Conservation (phyloP, 2,329 filamentous ascomycete genomes). For the Xylariaceae sp. region DNA sequence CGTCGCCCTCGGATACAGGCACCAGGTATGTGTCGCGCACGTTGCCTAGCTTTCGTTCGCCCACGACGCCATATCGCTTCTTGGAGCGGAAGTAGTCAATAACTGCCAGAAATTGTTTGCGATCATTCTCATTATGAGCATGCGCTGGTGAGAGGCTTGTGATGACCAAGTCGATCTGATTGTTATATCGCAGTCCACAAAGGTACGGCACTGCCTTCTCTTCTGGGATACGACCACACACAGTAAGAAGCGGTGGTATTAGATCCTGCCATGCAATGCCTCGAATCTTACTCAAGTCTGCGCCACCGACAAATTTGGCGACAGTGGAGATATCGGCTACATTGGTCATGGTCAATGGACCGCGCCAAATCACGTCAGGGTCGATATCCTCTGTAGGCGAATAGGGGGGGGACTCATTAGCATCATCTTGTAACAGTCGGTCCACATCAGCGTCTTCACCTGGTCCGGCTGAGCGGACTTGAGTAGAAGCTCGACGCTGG, state of each 20-base stretch:
- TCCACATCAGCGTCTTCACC: constrained; percentile 87
- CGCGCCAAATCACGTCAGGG: constrained; percentile 73
- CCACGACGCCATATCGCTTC: constrained; percentile 81
- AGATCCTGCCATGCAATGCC: constrained; percentile 65
- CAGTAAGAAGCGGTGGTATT: constrained; percentile 64
- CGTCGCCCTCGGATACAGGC: constrained; percentile 70
- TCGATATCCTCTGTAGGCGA: constrained; percentile 73
- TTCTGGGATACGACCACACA: constrained; percentile 77
- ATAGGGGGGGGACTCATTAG: constrained; percentile 75
- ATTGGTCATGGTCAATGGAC: constrained; percentile 70
- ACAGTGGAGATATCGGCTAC: constrained; percentile 71
- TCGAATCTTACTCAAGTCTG: constrained; percentile 61
- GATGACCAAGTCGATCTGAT: constrained; percentile 78
- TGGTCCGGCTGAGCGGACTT: constrained; percentile 47
- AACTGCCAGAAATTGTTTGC: constrained; percentile 66
- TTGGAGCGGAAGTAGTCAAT: constrained; percentile 83
- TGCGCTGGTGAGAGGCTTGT: constrained; percentile 60
- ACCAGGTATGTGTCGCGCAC: constrained; percentile 91
- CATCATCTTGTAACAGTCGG: constrained; percentile 77
- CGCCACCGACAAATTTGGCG: constrained; percentile 82
- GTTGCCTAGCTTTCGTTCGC: constrained; percentile 67
- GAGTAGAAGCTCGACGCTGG: constrained; percentile 46
- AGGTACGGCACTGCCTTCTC: constrained; percentile 87
- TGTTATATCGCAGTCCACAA: constrained; percentile 77
- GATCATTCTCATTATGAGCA: constrained; percentile 56